phyloP scores from a whole-genome alignment of 2,329 filamentous ascomycete genomes.

The Clonostachys solani region DNA sequence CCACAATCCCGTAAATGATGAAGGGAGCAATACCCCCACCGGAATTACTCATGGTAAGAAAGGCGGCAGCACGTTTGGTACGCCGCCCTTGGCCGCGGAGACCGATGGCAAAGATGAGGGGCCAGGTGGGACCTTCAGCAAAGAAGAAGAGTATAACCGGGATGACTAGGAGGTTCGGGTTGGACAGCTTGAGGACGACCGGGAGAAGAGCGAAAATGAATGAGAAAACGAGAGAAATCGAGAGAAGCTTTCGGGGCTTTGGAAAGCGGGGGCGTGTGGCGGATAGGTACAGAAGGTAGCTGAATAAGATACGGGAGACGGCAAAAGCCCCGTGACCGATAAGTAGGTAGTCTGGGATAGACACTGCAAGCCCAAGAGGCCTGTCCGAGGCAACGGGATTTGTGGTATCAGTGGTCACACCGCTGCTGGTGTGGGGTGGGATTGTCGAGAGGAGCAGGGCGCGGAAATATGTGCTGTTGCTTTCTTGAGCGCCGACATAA shows the following conservation, averaged over 20 bases:
- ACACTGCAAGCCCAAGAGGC: constrained; percentile 42
- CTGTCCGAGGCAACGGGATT: constrained; percentile 15
- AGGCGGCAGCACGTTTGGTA: constrained; percentile 74
- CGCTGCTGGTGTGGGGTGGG: constrained; percentile 9
- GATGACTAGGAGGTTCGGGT: constrained; percentile 47
- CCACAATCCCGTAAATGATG: constrained; percentile 64
- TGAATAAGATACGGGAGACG: constrained; percentile 66
- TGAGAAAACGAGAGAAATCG: constrained; percentile 56
- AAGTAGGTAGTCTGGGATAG: constrained; percentile 63
- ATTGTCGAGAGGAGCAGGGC: constrained; percentile 39
- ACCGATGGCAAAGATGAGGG: constrained; percentile 74
- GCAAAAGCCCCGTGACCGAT: constrained; percentile 72
- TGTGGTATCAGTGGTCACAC: constrained; percentile 12
- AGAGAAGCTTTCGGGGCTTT: constrained; percentile 66
- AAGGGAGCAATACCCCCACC: constrained; percentile 74
- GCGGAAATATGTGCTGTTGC: constrained; percentile 56
- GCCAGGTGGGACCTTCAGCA: constrained; percentile 79
- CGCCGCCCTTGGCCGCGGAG: constrained; percentile 76
- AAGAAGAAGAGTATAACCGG: constrained; percentile 71
- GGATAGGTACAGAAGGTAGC: constrained; percentile 56
- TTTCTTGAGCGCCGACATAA: constrained; percentile 73
- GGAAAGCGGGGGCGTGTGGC: constrained; percentile 45
- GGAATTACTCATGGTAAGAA: constrained; percentile 71
- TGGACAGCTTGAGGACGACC: constrained; percentile 34
- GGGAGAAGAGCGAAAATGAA: constrained; percentile 49